Percentiles rank a stretch among this genome's conserved stretches.
Conservation (phyloP, 2,329 filamentous ascomycete species). For the Teratosphaeria nubilosa region DNA sequence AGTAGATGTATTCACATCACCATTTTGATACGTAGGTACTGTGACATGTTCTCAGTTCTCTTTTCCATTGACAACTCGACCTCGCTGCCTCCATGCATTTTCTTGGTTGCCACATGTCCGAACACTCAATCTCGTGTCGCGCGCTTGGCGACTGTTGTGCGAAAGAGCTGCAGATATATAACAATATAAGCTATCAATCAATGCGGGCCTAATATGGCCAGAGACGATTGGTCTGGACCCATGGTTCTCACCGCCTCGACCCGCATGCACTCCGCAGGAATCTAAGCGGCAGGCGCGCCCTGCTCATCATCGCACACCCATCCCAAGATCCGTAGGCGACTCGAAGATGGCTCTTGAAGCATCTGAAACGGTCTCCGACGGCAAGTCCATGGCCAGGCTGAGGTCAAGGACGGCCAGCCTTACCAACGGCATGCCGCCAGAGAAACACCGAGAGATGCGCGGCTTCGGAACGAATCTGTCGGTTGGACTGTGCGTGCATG, state of each 20-base stretch:
- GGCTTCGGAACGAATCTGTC: background rate
- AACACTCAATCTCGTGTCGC: background rate
- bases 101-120: background rate
- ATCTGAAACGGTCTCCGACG: background rate
- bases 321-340: too few species aligned
- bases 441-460: background rate
- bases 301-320: background rate
- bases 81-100: background rate
- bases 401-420: background rate
- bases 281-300: background rate
- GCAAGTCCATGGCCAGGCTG: background rate
- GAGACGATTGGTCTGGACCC: background rate
- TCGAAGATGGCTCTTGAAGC: background rate
- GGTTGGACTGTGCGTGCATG: background rate
- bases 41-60: too few species aligned
- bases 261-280: background rate
- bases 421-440: background rate
- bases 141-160: background rate
- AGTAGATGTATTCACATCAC: background rate
- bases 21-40: too few species aligned
- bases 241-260: constrained; percentile 5
- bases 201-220: background rate
- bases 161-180: background rate
- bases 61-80: background rate
- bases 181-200: background rate